Evolutionary conservation across 2,329 filamentous ascomycete genomes (phyloP).

Genomic region (Tolypocladium tundrense): DNA sequence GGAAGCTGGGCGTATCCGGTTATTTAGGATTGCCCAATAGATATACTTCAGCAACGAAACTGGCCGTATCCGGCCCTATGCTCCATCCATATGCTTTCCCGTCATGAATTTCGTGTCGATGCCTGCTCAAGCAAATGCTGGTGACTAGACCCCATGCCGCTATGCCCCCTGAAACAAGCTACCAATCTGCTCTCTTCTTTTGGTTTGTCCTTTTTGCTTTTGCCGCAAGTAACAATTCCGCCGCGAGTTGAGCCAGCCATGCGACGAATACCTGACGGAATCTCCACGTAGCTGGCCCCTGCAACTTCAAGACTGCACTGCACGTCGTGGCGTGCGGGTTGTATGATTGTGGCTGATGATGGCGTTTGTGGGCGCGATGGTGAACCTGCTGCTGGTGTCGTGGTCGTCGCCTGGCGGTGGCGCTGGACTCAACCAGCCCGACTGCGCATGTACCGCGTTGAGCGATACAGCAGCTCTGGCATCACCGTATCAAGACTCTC

Average conservation of each 20-base stretch:
- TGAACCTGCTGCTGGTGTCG: not conserved
- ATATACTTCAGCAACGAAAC: not conserved
- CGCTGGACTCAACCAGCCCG: slow-evolving; percentile 8
- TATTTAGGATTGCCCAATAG: not conserved
- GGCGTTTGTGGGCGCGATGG: not conserved
- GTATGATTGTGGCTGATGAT: too few species aligned
- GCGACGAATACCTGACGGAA: not conserved
- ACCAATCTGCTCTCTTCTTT: not conserved
- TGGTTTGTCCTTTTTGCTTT: not conserved
- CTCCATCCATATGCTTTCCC: not conserved
- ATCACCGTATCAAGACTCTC: slow-evolving; percentile 29
- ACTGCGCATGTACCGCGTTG: slow-evolving; percentile 28
- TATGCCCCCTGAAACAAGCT: not conserved
- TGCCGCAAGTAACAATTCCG: not conserved
- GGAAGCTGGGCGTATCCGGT: not conserved
- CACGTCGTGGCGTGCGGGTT: not conserved
- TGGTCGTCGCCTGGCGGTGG: not conserved
- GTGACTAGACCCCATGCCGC: not conserved
- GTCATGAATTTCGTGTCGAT: not conserved
- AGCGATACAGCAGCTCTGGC: slow-evolving; percentile 31
- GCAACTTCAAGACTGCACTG: not conserved
- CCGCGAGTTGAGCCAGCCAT: not conserved
- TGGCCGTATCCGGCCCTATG: not conserved
- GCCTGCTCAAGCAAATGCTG: not conserved
- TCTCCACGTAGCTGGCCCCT: not conserved